phyloP scores from a whole-genome alignment of 2,329 filamentous ascomycete species.

The Fusarium compactum region DNA sequence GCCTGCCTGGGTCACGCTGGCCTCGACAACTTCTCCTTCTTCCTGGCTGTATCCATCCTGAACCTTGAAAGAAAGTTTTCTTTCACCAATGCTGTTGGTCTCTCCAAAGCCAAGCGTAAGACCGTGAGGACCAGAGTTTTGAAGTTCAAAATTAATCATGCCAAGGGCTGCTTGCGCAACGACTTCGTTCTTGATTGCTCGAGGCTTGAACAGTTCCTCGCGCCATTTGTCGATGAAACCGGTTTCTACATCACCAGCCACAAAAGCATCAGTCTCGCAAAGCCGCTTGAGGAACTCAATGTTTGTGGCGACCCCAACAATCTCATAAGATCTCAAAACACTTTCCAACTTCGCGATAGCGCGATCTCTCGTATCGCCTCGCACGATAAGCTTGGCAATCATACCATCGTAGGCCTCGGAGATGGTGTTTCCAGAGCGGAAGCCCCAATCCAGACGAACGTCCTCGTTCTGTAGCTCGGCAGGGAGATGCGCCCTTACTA shows the following conservation, averaged over 20 bases:
- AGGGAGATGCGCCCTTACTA: slow-evolving; percentile 86
- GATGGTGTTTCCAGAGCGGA: slow-evolving; percentile 89
- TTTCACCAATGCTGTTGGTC: slow-evolving; percentile 55
- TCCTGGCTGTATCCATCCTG: slow-evolving; percentile 73
- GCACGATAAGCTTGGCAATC: slow-evolving; percentile 97
- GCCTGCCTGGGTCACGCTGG: slow-evolving; percentile 62
- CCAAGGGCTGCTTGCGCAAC: slow-evolving; percentile 90
- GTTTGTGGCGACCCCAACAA: slow-evolving; percentile 93
- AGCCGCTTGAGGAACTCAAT: slow-evolving; percentile 95
- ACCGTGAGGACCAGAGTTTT: slow-evolving; percentile 59
- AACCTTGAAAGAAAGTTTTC: slow-evolving; percentile 65
- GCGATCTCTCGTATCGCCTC: slow-evolving; percentile 80
- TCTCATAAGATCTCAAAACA: slow-evolving; percentile 88
- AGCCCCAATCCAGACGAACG: slow-evolving; percentile 92
- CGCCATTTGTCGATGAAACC: slow-evolving; percentile 94
- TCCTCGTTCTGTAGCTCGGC: slow-evolving; percentile 68
- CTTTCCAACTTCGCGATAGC: slow-evolving; percentile 85
- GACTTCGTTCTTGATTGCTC: slow-evolving; percentile 74
- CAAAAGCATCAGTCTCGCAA: slow-evolving; percentile 83
- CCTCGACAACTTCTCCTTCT: slow-evolving; percentile 71
- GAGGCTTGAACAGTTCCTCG: slow-evolving; percentile 78
- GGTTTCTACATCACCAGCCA: slow-evolving; percentile 90
- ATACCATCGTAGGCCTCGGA: slow-evolving; percentile 98
- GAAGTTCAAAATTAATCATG: slow-evolving; percentile 67
- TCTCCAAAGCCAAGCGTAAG: slow-evolving; percentile 67